phyloP scores from a whole-genome alignment of 2,329 filamentous ascomycete species.

The Conoideocrella luteorostrata region DNA sequence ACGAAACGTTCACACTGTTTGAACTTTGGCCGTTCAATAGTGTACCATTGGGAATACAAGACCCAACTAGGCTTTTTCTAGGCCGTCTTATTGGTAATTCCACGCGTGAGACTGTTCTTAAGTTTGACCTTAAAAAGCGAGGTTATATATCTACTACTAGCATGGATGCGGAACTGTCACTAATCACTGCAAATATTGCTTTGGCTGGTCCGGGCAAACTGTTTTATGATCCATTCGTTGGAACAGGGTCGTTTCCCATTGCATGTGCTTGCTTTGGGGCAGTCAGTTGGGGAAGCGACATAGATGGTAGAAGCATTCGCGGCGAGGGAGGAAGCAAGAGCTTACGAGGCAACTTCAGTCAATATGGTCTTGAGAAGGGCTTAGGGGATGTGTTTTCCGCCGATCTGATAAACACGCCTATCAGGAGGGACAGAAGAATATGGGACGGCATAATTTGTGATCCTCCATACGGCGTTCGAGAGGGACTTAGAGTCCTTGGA shows the following conservation, averaged over 20 bases:
- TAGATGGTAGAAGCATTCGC: constrained; percentile 83
- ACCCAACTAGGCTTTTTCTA: constrained; percentile 59
- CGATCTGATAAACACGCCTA: constrained; percentile 81
- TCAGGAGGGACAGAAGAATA: constrained; percentile 50
- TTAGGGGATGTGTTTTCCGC: constrained; percentile 77
- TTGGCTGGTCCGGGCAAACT: constrained; percentile 75
- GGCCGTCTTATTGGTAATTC: constrained; percentile 65
- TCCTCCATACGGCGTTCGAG: constrained; percentile 90
- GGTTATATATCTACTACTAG: constrained; percentile 92
- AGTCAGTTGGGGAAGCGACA: constrained; percentile 77
- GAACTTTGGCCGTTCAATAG: constrained; percentile 67
- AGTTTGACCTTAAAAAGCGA: constrained; percentile 87
- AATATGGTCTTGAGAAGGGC: constrained; percentile 63
- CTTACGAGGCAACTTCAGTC: constrained; percentile 66
- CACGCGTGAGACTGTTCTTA: constrained; percentile 59
- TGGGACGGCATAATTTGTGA: constrained; percentile 93
- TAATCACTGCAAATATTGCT: constrained; percentile 88
- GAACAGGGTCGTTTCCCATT: constrained; percentile 87
- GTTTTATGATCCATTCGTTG: constrained; percentile 92
- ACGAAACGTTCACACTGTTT: constrained; percentile 71
- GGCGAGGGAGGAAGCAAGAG: constrained; percentile 55
- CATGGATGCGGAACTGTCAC: constrained; percentile 91
- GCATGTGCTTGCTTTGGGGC: constrained; percentile 89
- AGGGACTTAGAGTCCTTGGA: constrained; percentile 84
- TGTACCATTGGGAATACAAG: constrained; percentile 38